Percentiles rank a stretch among this genome's conserved stretches.
Conservation (phyloP, 805 yeast genomes). For the Spathaspora boniae region DNA sequence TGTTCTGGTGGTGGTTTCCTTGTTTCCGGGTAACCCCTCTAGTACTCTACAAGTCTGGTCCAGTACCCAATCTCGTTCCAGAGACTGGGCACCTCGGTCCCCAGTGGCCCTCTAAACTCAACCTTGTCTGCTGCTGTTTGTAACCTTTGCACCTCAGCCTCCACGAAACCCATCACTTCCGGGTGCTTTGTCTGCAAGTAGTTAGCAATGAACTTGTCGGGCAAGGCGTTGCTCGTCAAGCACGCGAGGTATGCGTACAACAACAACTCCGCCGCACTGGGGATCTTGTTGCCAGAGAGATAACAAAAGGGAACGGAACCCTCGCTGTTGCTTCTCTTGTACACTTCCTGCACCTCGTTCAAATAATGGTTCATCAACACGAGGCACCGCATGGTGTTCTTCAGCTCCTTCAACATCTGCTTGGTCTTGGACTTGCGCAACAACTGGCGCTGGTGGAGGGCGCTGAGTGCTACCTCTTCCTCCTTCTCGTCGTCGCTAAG, state of each 20-base stretch:
- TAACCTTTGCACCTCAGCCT: slow-evolving; percentile 1
- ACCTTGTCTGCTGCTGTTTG: slow-evolving; percentile 11
- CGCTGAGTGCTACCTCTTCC: slow-evolving; percentile 27
- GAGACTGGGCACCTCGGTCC: slow-evolving; percentile 31
- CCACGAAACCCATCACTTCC: slow-evolving; percentile 17
- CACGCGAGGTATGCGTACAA: slow-evolving; percentile 37
- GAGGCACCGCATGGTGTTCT: slow-evolving; percentile 30
- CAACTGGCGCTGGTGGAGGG: slow-evolving; percentile 36
- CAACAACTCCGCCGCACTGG: slow-evolving; percentile 33
- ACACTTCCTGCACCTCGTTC: slow-evolving; percentile 14
- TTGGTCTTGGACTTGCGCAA: slow-evolving; percentile 32
- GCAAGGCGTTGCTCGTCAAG: slow-evolving; percentile 29
- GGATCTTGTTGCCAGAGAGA: slow-evolving; percentile 3
- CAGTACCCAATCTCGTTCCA: slow-evolving; percentile 29
- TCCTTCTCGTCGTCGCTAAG: slow-evolving; percentile 17
- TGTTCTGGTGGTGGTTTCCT: not conserved
- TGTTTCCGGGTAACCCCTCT: not conserved
- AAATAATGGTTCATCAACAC: slow-evolving; percentile 20
- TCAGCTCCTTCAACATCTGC: slow-evolving; percentile 27
- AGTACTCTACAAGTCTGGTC: slow-evolving; percentile 12
- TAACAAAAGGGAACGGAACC: slow-evolving; percentile 6
- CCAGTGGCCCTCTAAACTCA: slow-evolving; percentile 21
- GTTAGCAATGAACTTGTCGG: slow-evolving; percentile 38
- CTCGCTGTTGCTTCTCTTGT: slow-evolving; percentile 13
- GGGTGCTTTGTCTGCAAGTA: slow-evolving; percentile 32